Percentiles rank a stretch among this genome's conserved stretches.
These are phyloP conservation scores for Botrytis fragariae DNA, from an alignment of 2,329 filamentous ascomycete species.

Conservation along the genomic window DNA sequence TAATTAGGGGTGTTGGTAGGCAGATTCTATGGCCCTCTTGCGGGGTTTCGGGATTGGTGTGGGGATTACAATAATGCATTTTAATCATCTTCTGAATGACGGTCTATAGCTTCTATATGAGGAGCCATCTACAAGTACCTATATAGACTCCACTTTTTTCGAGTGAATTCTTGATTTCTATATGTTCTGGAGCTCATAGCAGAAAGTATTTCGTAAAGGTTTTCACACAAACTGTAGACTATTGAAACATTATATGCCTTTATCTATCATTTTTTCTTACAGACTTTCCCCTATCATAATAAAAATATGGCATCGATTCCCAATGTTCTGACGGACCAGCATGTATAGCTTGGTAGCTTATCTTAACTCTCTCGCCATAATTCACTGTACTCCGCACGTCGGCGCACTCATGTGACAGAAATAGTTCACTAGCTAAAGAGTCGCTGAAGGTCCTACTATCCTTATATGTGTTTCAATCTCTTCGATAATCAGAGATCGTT, in stretches of 20 bases:
- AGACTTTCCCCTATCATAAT: not conserved
- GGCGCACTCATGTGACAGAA: not conserved
- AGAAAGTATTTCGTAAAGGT: not conserved
- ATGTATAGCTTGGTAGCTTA: not conserved
- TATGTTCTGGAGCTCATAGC: not conserved
- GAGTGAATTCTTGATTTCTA: not conserved
- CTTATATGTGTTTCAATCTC: not conserved
- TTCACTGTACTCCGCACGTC: not conserved
- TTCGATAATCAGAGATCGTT: not conserved
- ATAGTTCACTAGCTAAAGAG: not conserved
- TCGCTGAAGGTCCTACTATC: accelerated
- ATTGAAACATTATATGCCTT: not conserved
- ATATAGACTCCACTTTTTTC: too few relatives aligned
- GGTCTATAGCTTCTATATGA: too few relatives aligned
- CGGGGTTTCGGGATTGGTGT: too few relatives aligned
- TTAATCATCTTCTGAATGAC: too few relatives aligned
- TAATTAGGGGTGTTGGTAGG: too few relatives aligned
- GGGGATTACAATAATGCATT: too few relatives aligned
- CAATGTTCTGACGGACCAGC: not conserved
- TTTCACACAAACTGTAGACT: accelerated
- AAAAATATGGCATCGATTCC: not conserved
- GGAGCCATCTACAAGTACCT: too few relatives aligned
- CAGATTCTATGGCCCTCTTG: too few relatives aligned
- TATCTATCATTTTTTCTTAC: accelerated
- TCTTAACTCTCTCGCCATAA: not conserved